phyloP scores from a whole-genome alignment of 345 rosid genomes.

The Rhizophora mangle region DNA sequence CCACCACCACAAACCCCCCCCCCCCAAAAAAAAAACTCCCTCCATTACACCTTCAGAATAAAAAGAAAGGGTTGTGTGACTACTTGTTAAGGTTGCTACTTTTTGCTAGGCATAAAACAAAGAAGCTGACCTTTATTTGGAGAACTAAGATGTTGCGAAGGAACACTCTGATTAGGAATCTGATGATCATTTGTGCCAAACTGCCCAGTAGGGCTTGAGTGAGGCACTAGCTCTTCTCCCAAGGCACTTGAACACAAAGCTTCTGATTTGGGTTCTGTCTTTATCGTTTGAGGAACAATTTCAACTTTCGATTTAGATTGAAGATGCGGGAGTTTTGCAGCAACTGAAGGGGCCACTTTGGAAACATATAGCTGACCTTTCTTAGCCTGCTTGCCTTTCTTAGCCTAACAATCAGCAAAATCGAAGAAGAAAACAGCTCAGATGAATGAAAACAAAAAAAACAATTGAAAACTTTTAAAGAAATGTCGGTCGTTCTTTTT shows the following conservation, averaged over 20 bases:
- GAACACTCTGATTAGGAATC: conserved; percentile 21
- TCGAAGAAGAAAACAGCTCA: background rate
- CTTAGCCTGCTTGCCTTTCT: conserved; percentile 40
- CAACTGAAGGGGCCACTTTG: conserved; percentile 40
- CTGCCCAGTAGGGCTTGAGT: conserved; percentile 11
- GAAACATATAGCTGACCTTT: conserved; percentile 37
- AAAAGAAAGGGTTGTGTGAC: too few relatives aligned
- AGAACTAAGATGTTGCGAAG: conserved; percentile 25
- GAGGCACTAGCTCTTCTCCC: conserved; percentile 25
- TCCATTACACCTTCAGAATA: too few relatives aligned
- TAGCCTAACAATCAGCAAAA: conserved; percentile 40
- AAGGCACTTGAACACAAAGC: conserved; percentile 3
- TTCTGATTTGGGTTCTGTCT: conserved; percentile 17
- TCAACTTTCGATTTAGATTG: conserved; percentile 24
- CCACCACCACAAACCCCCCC: too few relatives aligned
- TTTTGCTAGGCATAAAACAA: too few relatives aligned
- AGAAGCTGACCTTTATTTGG: conserved; percentile 32
- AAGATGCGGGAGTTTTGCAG: conserved; percentile 12
- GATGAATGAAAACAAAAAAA: background rate
- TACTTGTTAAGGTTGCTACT: too few relatives aligned
- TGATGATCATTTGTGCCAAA: conserved; percentile 7
- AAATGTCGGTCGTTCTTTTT: too few relatives aligned
- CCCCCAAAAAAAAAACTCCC: too few relatives aligned
- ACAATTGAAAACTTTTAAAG: background rate
- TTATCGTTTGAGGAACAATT: conserved; percentile 12